Evolutionary conservation across 1,284 basidiomycete species (phyloP), one percentile per base, ranked within the genome.

Genomic region (Afroboletus lepidellus): DNA sequence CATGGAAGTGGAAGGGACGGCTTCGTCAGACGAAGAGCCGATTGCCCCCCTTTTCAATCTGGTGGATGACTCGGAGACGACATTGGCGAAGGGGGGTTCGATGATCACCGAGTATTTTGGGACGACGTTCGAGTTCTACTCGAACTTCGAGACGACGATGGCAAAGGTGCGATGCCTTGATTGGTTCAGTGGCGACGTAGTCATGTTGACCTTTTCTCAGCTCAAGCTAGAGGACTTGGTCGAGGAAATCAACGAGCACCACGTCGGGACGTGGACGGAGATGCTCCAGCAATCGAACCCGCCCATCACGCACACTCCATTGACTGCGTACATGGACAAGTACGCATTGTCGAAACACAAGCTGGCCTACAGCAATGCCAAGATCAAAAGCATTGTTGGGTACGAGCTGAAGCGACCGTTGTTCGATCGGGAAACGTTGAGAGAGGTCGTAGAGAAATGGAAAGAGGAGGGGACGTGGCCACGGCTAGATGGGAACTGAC

Each of bases 231-330:
- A 87, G 38, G 87, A 90, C 57, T 73, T 83, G 53, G 81, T 93
- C 3, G 90, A 94, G 63, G 90, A 94, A 47, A 90, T 93, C 63
- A 94, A 94, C 65, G 92, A 94, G 66, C 83, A 84, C 60, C 93
- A 95, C 65, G 87, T 94, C 39, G 77, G 83, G 55, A 85, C 83
- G 6, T 96, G 93, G 93, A 87, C 84, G 2, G 79, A 89, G 60
- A 93, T 96, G 89, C 77, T 93, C 54, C 74, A 75, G 18, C 79
- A 74, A 45, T 88, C 90, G 16, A 77, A 83, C 44, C 91, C 91
- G 36, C 89, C 89, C 0, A 80, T 93, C 51, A 74, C 78, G 5
- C 87, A 87, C 52, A 87, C 87, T 0, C 89, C 88, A 0, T 76
- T 94, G 57, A 84, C 80, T 16, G 90, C 92, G 0, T 95, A 92